Percentiles rank a stretch among this genome's conserved stretches.
Conservation (phyloP, 176 grass and related monocot species). For the Chrysopogon serrulatus region DNA sequence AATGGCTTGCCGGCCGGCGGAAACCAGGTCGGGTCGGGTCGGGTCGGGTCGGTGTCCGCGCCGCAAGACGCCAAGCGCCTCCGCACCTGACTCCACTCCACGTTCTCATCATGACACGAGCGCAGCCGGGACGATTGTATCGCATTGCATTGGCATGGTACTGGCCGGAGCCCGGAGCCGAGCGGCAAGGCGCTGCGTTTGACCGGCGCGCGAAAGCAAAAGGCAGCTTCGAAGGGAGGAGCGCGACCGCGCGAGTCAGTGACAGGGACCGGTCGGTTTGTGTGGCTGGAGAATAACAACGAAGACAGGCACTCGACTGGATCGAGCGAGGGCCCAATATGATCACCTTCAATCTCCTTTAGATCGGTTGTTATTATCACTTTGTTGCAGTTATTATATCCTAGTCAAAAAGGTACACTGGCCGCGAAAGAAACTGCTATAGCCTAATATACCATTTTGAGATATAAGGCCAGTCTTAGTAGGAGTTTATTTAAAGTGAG, state of each 20-base stretch:
- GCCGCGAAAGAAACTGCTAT: no score
- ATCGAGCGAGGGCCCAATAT: background rate
- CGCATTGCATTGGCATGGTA: background rate
- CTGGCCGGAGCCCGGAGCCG: background rate
- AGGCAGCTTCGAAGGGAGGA: background rate
- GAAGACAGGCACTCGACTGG: constrained; percentile 11
- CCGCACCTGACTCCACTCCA: background rate
- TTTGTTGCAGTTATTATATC: background rate
- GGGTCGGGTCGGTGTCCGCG: background rate
- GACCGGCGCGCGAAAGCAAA: background rate
- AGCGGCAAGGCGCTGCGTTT: background rate
- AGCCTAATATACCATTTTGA: no score
- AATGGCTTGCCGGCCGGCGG: background rate
- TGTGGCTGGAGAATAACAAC: constrained; percentile 14
- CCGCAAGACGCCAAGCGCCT: background rate
- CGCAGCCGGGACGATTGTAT: background rate
- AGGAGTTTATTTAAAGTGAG: no score
- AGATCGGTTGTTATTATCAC: background rate
- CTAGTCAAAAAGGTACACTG: background rate
- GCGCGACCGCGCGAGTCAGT: background rate
- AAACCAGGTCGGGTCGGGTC: background rate
- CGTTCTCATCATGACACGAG: background rate
- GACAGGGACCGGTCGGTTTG: constrained; percentile 1
- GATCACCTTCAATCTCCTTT: background rate
- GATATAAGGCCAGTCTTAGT: no score